phyloP scores from a whole-genome alignment of 352 stramenopile species.

The Globisporangium megalacanthum region DNA sequence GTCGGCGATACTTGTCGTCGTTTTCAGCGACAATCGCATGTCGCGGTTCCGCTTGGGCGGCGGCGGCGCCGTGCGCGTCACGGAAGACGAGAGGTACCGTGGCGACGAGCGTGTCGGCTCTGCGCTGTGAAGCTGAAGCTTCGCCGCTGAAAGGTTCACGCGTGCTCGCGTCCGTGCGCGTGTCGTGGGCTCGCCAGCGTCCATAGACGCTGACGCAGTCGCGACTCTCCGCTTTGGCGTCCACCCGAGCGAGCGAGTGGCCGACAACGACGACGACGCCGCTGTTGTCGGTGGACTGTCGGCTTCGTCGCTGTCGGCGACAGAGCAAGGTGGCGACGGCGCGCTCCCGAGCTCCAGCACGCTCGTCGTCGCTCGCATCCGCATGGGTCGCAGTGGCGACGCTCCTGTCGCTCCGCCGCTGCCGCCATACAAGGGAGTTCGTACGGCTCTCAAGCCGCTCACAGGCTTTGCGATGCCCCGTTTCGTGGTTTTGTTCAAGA shows the following conservation, averaged over 20 bases:
- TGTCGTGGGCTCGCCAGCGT: background rate
- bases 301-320: background rate
- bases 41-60: conserved; percentile 4
- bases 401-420: background rate
- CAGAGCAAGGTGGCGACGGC: background rate
- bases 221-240: background rate
- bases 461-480: background rate
- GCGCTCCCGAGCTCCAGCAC: conserved; percentile 9
- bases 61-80: background rate
- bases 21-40: background rate
- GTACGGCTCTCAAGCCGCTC: background rate
- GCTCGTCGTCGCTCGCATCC: conserved; percentile 4
- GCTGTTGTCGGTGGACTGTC: background rate
- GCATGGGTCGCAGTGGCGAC: background rate
- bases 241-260: conserved; percentile 5
- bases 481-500: background rate
- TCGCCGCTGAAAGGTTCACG: conserved; percentile 3
- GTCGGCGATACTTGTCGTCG: background rate
- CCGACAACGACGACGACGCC: background rate
- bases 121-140: background rate
- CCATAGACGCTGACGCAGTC: background rate
- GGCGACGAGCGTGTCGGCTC: conserved; percentile 7
- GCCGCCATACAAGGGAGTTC: too few species aligned
- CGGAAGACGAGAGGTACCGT: background rate
- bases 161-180: background rate